phyloP scores from a whole-genome alignment of 2,329 filamentous ascomycete genomes.

The Cytospora schulzeri region DNA sequence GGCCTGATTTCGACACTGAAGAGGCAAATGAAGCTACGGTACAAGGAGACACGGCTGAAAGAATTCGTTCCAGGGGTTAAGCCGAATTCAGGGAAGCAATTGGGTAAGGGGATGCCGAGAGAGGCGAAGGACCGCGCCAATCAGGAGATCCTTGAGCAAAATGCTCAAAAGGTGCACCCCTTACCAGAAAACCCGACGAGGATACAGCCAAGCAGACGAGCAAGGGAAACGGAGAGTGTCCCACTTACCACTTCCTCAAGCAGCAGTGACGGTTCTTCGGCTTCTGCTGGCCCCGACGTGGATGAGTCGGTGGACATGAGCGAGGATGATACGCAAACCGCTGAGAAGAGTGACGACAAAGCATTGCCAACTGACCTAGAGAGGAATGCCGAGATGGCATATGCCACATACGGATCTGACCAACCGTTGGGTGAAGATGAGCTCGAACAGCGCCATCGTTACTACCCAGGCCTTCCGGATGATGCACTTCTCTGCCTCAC shows the following conservation, averaged over 20 bases:
- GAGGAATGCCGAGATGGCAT: not conserved
- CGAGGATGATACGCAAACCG: not conserved
- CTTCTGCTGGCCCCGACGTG: not conserved
- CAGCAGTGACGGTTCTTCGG: not conserved
- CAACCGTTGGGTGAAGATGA: constrained; percentile 35
- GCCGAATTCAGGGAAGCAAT: not conserved
- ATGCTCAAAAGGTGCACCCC: not conserved
- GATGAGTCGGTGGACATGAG: not conserved
- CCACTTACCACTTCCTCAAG: not conserved
- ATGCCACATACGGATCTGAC: not conserved
- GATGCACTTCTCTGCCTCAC: constrained; percentile 51
- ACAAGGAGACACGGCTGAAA: constrained; percentile 11
- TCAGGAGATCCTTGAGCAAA: not conserved
- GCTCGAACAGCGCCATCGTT: constrained; percentile 45
- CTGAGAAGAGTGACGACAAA: not conserved
- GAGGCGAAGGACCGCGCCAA: constrained; percentile 6
- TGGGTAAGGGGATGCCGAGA: not conserved
- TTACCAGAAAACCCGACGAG: not conserved
- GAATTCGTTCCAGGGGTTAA: constrained; percentile 13
- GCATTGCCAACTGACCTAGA: not conserved
- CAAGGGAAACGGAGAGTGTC: not conserved
- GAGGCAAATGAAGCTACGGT: not conserved
- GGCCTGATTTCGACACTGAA: constrained; percentile 1
- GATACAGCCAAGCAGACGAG: constrained; percentile 5
- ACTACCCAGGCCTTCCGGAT: constrained; percentile 54